A percentile compares a stretch with the other conserved stretches of the same genome.
Evolutionary conservation across 1,284 basidiomycete genomes (phyloP).

Genomic region (Ceratobasidium sp.): DNA sequence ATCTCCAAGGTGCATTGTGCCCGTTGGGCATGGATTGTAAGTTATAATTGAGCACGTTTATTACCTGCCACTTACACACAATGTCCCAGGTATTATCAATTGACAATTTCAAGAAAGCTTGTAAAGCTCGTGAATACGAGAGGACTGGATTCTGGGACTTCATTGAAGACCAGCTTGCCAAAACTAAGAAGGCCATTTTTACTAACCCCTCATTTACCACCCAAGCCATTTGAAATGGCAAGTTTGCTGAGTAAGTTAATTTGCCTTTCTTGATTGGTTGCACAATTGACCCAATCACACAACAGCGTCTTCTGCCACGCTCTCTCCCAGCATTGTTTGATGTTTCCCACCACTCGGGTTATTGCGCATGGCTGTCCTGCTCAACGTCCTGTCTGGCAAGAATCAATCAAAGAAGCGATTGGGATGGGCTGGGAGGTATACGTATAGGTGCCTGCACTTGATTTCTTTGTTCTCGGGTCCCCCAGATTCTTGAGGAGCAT

Average conservation of each 20-base stretch:
- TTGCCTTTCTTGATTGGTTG: not conserved
- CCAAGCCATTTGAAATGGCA: not conserved
- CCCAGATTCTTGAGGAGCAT: too few species aligned
- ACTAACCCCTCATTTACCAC: not conserved
- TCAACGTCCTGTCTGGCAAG: constrained; percentile 3
- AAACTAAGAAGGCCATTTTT: not conserved
- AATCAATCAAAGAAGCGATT: not conserved
- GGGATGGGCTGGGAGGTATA: constrained; percentile 5
- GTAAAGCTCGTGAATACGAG: not conserved
- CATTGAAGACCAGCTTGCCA: not conserved
- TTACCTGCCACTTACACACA: not conserved
- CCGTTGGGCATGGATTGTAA: not conserved
- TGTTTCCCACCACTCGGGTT: not conserved
- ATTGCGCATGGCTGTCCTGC: not conserved
- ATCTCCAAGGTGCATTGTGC: not conserved
- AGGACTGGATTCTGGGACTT: not conserved
- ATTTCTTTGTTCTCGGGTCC: not conserved
- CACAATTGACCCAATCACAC: not conserved
- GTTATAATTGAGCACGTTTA: not conserved
- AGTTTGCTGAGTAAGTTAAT: not conserved
- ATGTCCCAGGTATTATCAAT: not conserved
- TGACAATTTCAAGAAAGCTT: not conserved
- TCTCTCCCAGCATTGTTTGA: not conserved
- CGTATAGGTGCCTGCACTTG: not conserved
- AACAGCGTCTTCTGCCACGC: not conserved